These are phyloP conservation scores for Candida nonsorbophila DNA, from an alignment of 805 yeast genomes.

Conservation along the genomic window DNA sequence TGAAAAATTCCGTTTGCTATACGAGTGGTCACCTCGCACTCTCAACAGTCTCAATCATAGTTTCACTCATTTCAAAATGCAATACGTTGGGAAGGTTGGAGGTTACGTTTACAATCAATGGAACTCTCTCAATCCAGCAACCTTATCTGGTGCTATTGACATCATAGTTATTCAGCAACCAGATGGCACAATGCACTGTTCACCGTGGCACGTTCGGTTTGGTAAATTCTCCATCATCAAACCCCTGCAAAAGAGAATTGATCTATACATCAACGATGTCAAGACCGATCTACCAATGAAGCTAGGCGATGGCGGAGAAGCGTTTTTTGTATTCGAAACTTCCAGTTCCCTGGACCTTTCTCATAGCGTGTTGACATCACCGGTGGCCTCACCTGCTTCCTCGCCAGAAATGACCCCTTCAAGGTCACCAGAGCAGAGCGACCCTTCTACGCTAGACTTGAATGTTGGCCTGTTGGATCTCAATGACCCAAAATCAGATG, in stretches of 20 bases:
- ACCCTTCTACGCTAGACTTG: slow-evolving; percentile 22
- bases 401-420: slow-evolving; percentile 50
- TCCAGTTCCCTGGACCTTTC: slow-evolving; percentile 62
- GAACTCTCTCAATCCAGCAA: slow-evolving; percentile 95
- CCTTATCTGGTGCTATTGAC: slow-evolving; percentile 95
- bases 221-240: slow-evolving; percentile 90
- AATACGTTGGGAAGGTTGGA: slow-evolving; percentile 92
- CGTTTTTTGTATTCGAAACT: slow-evolving; percentile 93
- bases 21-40: too few relatives aligned
- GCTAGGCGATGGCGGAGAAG: slow-evolving; percentile 96
- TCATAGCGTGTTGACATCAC: slow-evolving; percentile 74
- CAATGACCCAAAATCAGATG: slow-evolving; percentile 4
- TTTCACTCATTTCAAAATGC: slow-evolving; percentile 46
- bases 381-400: slow-evolving; percentile 63
- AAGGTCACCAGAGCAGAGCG: slow-evolving; percentile 12
- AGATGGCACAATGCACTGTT: slow-evolving; percentile 74
- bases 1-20: too few relatives aligned
- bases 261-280: slow-evolving; percentile 77
- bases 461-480: slow-evolving; percentile 9
- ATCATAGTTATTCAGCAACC: slow-evolving; percentile 91
- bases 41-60: slow-evolving; percentile 1
- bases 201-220: slow-evolving; percentile 95
- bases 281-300: slow-evolving; percentile 89
- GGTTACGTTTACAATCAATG: slow-evolving; percentile 95
- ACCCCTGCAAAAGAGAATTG: slow-evolving; percentile 94